A percentile compares a stretch with the other conserved stretches of the same genome.
Evolutionary conservation across 2,329 filamentous ascomycete species (phyloP).

Genomic region (Diaporthe aspalathi): DNA sequence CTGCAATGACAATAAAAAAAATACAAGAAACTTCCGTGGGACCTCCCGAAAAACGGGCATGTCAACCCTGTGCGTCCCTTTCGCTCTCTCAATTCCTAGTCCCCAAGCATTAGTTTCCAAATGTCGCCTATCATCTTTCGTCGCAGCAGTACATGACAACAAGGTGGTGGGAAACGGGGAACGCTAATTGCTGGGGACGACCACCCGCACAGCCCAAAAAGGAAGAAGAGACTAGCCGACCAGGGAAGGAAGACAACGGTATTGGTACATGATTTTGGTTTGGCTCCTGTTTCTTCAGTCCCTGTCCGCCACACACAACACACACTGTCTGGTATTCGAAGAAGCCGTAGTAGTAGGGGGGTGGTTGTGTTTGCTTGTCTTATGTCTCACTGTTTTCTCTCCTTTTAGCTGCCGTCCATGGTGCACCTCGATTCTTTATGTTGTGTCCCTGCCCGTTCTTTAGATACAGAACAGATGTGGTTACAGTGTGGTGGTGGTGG

Average conservation of each 20-base stretch:
- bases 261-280: conserved; percentile 32
- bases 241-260: conserved; percentile 15
- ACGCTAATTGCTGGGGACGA: conserved; percentile 35
- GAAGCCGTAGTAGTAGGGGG: background rate
- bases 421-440: conserved; percentile 35
- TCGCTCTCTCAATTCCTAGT: conserved; percentile 37
- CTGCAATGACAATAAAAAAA: conserved; percentile 1
- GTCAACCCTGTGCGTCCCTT: background rate
- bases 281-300: background rate
- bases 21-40: background rate
- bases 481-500: conserved; percentile 20
- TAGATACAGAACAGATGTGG: conserved; percentile 38
- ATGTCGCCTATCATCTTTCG: conserved; percentile 10
- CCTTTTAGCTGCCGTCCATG: conserved; percentile 37
- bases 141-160: conserved; percentile 4
- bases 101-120: conserved; percentile 39
- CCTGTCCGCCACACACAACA: conserved; percentile 3
- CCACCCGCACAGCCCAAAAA: conserved; percentile 28
- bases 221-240: conserved; percentile 9
- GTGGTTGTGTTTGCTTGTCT: background rate
- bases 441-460: conserved; percentile 39
- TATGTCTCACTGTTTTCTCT: conserved; percentile 38
- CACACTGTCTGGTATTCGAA: conserved; percentile 9
- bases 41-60: background rate
- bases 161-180: conserved; percentile 14